These are phyloP conservation scores for Elsinoe fawcettii DNA, from an alignment of 2,329 filamentous ascomycete species.

Conservation along the genomic window DNA sequence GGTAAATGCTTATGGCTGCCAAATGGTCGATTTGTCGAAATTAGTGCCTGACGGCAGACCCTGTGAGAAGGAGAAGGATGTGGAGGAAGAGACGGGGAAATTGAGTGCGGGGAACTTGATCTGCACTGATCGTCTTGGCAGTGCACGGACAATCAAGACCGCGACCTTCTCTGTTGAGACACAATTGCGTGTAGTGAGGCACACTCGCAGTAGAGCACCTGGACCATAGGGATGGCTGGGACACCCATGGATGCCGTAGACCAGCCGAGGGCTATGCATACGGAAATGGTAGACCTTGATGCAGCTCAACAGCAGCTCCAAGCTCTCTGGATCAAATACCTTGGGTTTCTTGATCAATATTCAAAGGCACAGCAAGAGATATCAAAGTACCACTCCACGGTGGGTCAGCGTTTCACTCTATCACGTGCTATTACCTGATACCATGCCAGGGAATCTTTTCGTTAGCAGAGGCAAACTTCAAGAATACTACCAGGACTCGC, in stretches of 20 bases:
- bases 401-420: constrained; percentile 30
- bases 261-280: background rate
- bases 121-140: background rate
- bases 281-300: background rate
- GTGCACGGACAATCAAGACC: background rate
- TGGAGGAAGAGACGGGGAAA: constrained; percentile 11
- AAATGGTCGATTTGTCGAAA: background rate
- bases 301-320: constrained; percentile 47
- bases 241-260: background rate
- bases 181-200: background rate
- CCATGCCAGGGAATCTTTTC: constrained; percentile 36
- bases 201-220: background rate
- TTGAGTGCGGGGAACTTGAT: background rate
- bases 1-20: background rate
- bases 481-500: constrained; percentile 52
- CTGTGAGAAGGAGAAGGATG: background rate
- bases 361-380: constrained; percentile 51
- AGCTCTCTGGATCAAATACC: constrained; percentile 55
- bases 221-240: background rate
- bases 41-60: background rate
- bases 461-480: constrained; percentile 69
- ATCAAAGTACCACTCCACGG: constrained; percentile 45
- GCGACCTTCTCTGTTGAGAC: background rate
- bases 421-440: background rate
- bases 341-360: constrained; percentile 60